phyloP scores from a whole-genome alignment of 2,329 filamentous ascomycete genomes.

The Huntiella bhutanensis region DNA sequence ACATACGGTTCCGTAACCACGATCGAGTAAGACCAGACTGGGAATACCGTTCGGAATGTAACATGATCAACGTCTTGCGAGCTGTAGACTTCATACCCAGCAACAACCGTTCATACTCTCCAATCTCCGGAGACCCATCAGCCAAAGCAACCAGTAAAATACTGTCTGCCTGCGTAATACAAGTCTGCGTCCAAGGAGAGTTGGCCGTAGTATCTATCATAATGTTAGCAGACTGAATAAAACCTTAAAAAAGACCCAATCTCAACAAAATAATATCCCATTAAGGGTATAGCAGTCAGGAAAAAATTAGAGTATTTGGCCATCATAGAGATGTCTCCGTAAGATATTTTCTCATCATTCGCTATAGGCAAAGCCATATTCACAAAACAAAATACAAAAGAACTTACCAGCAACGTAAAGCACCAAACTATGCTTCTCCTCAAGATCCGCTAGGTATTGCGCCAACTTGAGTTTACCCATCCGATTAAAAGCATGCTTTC shows the following conservation, averaged over 20 bases:
- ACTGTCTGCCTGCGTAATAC: constrained; percentile 90
- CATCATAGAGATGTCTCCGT: constrained; percentile 32
- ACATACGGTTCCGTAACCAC: constrained; percentile 83
- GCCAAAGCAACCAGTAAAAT: constrained; percentile 84
- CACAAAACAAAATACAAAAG: constrained; percentile 3
- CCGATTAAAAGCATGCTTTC: constrained; percentile 86
- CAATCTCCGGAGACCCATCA: constrained; percentile 74
- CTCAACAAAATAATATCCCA: constrained; percentile 6
- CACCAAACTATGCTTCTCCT: constrained; percentile 92
- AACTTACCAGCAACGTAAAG: constrained; percentile 68
- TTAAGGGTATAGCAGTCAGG: constrained; percentile 26
- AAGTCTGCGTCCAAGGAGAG: constrained; percentile 94
- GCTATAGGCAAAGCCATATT: constrained; percentile 6
- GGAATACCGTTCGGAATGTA: constrained; percentile 80
- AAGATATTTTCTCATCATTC: constrained; percentile 33
- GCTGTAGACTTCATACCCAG: constrained; percentile 95
- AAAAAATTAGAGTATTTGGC: constrained; percentile 48
- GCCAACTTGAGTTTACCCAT: constrained; percentile 95
- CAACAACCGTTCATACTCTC: constrained; percentile 91
- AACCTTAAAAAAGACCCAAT: constrained; percentile 15
- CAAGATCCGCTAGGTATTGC: constrained; percentile 87
- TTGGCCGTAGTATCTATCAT: constrained; percentile 75
- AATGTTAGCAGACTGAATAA: constrained; percentile 1
- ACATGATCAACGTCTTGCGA: constrained; percentile 72
- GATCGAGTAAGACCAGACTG: constrained; percentile 65